Base-by-base conservation (phyloP, 2,329 filamentous ascomycete genomes). In the Mycocentrospora acerina region DNA sequence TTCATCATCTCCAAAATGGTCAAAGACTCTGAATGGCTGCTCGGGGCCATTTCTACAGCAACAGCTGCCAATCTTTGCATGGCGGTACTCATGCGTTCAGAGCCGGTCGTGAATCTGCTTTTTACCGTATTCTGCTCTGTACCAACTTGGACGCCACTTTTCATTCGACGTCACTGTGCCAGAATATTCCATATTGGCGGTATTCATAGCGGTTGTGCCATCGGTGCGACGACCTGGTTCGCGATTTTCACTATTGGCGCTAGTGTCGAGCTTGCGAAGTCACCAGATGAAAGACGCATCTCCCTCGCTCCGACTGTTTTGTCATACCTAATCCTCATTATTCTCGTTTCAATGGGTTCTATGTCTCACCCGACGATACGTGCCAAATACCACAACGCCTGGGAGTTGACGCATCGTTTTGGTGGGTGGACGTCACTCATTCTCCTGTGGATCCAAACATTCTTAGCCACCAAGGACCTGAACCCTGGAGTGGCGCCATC, bases 151-250 rank as follows among this genome's bases (percentile, higher is more conserved):
- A 50, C 51, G 1, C 65, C 66, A 18, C 56, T 68, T 7, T 35
- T 48, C 0, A 55, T 68, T 7, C 60, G 66, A 4, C 50, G 61
- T 16, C 51, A 60, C 11, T 60, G 59, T 28, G 64, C 62, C 10
- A 55, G 61, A 7, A 52, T 68, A 5, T 67, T 65, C 36, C 60
- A 66, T 31, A 64, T 64, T 29, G 66, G 66, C 8, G 66, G 66
- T 1, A 58, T 69, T 13, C 66, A 69, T 28, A 64, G 59, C 24
- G 64, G 61, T 13, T 63, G 60, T 30, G 65, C 62, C 3, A 54
- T 66, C 19, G 61, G 61, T 7, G 59, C 63, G 3, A 57, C 55
- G 5, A 39, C 55, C 13, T 77, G 73, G 73, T 75, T 73, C 50
- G 56, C 70, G 12, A 59, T 71, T 30, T 71, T 75, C 41, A 62